Evolutionary conservation across 169 alveolate genomes (phyloP), one percentile per base, ranked within the genome.

Genomic region (Fabrea salina): DNA sequence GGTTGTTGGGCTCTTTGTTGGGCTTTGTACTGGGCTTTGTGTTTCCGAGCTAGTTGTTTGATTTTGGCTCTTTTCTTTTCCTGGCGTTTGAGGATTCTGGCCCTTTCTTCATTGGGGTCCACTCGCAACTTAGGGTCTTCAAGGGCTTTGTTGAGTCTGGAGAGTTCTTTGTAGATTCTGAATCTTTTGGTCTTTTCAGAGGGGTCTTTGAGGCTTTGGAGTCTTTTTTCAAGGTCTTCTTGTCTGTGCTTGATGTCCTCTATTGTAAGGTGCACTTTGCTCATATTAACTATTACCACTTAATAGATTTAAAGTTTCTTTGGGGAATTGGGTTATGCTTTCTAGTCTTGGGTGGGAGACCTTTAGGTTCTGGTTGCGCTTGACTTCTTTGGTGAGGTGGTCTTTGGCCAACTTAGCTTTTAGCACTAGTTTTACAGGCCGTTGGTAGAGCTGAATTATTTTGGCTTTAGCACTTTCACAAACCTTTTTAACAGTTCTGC

Each of bases 121-220:
- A 32, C 49, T 61, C 74, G 44, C 50, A 32, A 32, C 22, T 3
- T 33, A 7, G 74, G 74, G 74, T 61, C 50, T 61, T 27, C 11
- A 1, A 61, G 32, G 25, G 74, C 16, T 61, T 61, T 61, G 11
- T 61, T 61, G 8, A 61, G 74, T 27, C 39, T 61, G 49, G 74
- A 22, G 2, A 61, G 74, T 37, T 61, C 22, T 16, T 51, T 27
- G 25, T n/a, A 61, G 25, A 61, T 61, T 16, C 74, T 27, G 43
- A 33, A 51, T 61, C 39, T 61, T 61, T 61, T 61, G 16, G 16
- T 32, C 25, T 61, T 61, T 16, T 33, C 22, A 8, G 16, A 19
- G 11, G 74, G 74, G 11, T 16, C 11, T 13, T 37, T 27, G 11
- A 61, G 32, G 13, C 11, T 37, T 30, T 61, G 22, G 19, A 61